Conservation (phyloP, 106 monocot genomes). For the Narthecium ossifragum region DNA sequence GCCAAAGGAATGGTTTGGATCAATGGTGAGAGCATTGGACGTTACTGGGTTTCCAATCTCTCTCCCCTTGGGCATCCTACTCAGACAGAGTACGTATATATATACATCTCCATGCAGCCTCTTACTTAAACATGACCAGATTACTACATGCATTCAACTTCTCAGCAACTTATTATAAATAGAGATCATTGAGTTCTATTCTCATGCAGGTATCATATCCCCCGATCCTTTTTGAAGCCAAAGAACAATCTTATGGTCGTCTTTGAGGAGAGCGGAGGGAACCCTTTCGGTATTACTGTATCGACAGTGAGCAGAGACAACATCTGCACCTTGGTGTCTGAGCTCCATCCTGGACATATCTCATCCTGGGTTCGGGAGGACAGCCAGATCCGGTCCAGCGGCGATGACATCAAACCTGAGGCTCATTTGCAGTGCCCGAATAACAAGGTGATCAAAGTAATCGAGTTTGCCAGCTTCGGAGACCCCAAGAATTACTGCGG, state of each 20-base stretch:
- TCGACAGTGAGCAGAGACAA: constrained; percentile 69
- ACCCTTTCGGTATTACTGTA: constrained; percentile 39
- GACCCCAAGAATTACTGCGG: constrained; percentile 67
- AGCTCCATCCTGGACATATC: constrained; percentile 39
- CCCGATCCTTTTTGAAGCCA: constrained; percentile 56
- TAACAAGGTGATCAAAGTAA: constrained; percentile 42
- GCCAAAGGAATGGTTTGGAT: constrained; percentile 63
- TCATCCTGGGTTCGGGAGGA: constrained; percentile 35
- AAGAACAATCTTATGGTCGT: constrained; percentile 49
- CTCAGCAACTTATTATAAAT: neutral
- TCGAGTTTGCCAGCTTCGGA: constrained; percentile 76
- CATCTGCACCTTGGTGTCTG: constrained; percentile 57
- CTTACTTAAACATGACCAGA: neutral
- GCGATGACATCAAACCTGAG: constrained; percentile 38
- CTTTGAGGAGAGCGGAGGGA: constrained; percentile 65
- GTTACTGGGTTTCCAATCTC: constrained; percentile 69
- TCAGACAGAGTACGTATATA: constrained; percentile 50
- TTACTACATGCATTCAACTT: neutral
- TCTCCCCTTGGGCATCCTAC: constrained; percentile 62
- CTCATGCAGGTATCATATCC: constrained; percentile 65
- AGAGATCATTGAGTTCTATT: neutral
- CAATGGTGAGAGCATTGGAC: constrained; percentile 60
- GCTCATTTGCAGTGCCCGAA: constrained; percentile 38
- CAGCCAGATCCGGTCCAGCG: constrained; percentile 12
- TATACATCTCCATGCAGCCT: neutral